These are phyloP conservation scores for Dryas integrifolia DNA, from an alignment of 331 rosid genomes.

Conservation along the genomic window DNA sequence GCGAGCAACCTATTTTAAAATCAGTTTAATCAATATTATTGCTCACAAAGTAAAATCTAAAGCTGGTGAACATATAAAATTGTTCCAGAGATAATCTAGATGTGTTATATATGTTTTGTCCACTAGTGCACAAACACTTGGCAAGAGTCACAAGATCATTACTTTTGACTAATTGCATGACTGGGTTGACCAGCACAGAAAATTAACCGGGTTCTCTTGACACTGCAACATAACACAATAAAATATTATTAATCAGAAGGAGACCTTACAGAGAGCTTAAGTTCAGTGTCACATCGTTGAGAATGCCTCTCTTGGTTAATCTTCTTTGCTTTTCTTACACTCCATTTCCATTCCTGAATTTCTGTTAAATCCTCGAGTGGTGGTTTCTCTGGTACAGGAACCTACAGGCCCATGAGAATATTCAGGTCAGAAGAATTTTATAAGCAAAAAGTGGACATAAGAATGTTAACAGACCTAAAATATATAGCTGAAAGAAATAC, in stretches of 20 bases:
- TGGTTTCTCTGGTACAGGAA: conserved; percentile 69
- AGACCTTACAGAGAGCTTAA: conserved; percentile 80
- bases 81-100: too few species aligned
- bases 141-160: background rate
- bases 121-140: background rate
- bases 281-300: conserved; percentile 75
- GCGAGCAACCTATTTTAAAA: conserved; percentile 65
- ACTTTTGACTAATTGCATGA: background rate
- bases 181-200: background rate
- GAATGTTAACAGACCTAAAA: background rate
- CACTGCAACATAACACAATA: background rate
- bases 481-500: background rate
- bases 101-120: too few species aligned
- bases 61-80: background rate
- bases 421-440: background rate
- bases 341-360: conserved; percentile 79
- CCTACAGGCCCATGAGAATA: conserved; percentile 46
- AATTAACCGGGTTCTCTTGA: background rate
- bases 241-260: conserved; percentile 18
- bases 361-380: conserved; percentile 47
- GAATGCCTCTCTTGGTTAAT: conserved; percentile 80
- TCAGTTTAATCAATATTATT: conserved; percentile 21
- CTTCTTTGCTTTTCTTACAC: conserved; percentile 71
- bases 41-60: conserved; percentile 18
- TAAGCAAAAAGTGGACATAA: background rate